These are phyloP conservation scores for Mycena galopus DNA, from an alignment of 768 basidiomycete species.

Conservation along the genomic window DNA sequence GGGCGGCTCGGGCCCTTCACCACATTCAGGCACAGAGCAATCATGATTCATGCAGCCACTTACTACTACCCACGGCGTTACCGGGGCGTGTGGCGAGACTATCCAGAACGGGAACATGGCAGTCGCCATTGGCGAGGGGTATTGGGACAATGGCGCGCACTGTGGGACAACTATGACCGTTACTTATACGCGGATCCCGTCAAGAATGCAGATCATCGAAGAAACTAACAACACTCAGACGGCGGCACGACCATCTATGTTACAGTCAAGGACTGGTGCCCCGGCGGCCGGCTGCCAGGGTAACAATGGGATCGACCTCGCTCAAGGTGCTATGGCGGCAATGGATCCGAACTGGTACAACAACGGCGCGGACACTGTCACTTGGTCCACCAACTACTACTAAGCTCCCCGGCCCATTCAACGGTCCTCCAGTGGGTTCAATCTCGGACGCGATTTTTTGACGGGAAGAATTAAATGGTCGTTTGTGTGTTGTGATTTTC, in stretches of 20 bases:
- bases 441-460: no score
- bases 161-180: slow-evolving; percentile 5
- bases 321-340: slow-evolving; percentile 19
- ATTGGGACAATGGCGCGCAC: slow-evolving; percentile 8
- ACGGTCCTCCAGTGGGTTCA: no score
- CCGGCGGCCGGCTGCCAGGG: slow-evolving; percentile 28
- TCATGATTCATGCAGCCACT: not conserved
- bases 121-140: not conserved
- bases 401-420: no score
- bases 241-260: not conserved
- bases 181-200: slow-evolving; percentile 14
- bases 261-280: slow-evolving; percentile 16
- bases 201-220: no score
- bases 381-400: not conserved
- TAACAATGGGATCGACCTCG: slow-evolving; percentile 16
- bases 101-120: not conserved
- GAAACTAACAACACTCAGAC: no score
- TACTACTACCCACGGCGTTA: not conserved
- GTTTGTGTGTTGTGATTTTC: no score
- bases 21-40: not conserved
- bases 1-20: not conserved
- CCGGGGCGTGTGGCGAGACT: not conserved
- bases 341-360: slow-evolving; percentile 14
- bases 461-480: no score
- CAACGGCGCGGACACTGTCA: slow-evolving; percentile 15